Evolutionary conservation across 805 yeast genomes (phyloP), one percentile per base, ranked within the genome.

Genomic region (Candida fluviatilis): DNA sequence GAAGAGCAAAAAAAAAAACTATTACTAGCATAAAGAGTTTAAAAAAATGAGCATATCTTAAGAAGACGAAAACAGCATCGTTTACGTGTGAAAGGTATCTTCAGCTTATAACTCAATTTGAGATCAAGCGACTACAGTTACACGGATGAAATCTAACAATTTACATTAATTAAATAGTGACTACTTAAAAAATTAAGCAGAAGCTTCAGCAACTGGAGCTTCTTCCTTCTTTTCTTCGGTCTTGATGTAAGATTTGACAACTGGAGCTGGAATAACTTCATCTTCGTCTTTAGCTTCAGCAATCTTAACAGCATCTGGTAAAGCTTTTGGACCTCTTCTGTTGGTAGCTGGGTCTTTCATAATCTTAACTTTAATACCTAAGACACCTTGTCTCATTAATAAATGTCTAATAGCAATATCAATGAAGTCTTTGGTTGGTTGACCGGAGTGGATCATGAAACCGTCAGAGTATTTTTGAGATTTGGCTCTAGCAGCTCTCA

Each of bases 361-460:
- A 70, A 93, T 93, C 84, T 93, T 93, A 66, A 93, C 98, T 84
- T 87, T 91, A 72, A 93, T 84, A 84, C 99, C 99, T 69, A 93
- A 82, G 55, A 93, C 98, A 88, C 99, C 99, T 80, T 93, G 98
- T 82, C 98, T 90, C 81, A 93, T 84, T 71, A 93, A 80, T 63
- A 91, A 98, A 91, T 93, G 98, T 78, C 99, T 90, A 72, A 95
- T 90, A 62, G 99, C 99, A 69, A 82, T 76, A 76, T 93, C 99
- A 69, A 93, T 93, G 84, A 93, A 93, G 71, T 93, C 99, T 60
- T 78, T 82, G 73, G 91, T 93, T 77, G 99, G 99, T 81, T 93
- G 99, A 87, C 99, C 99, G 66, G 97, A 89, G 93, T 93, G 99
- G 82, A 93, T 93, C 93, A 93, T 87, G 96, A 93, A 93, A 82